Evolutionary conservation across 805 yeast species (phyloP).

Genomic region (Brettanomyces anomalus): DNA sequence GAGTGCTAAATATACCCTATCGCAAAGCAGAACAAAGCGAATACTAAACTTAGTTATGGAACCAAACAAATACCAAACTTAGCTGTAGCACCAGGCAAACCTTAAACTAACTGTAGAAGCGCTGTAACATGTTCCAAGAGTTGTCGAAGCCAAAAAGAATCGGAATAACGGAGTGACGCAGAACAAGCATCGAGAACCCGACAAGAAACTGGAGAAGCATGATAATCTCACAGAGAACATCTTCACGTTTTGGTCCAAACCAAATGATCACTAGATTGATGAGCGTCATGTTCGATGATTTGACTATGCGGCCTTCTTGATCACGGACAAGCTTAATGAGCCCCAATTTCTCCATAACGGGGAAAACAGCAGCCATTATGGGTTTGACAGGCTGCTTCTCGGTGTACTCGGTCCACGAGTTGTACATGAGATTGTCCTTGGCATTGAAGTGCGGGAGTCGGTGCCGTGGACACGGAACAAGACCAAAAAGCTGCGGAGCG

Average conservation of each 20-base stretch:
- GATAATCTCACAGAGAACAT: conserved; percentile 52
- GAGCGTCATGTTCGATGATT: conserved; percentile 75
- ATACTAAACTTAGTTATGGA: too few species aligned
- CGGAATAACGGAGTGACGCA: conserved; percentile 80
- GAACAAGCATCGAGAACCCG: conserved; percentile 58
- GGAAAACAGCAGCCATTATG: conserved; percentile 30
- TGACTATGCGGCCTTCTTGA: conserved; percentile 22
- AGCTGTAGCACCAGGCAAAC: too few species aligned
- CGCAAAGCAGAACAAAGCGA: too few species aligned
- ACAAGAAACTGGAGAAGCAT: conserved; percentile 52
- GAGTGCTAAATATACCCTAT: too few species aligned
- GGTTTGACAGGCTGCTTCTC: conserved; percentile 1
- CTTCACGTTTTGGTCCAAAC: conserved; percentile 89
- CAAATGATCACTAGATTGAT: conserved; percentile 77
- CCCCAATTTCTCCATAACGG: conserved; percentile 36
- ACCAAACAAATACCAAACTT: too few species aligned
- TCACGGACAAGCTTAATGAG: conserved; percentile 36
- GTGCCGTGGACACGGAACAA: conserved; percentile 94
- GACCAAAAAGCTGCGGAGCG: conserved; percentile 79
- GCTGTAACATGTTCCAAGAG: conserved; percentile 31
- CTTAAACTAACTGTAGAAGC: conserved; percentile 12
- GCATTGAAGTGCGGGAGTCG: conserved; percentile 73
- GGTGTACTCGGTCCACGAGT: conserved; percentile 47
- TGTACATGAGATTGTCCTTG: conserved; percentile 63
- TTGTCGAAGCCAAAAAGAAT: conserved; percentile 87